Base-by-base conservation (phyloP, 257 asterid genomes). In the Mentha longifolia region DNA sequence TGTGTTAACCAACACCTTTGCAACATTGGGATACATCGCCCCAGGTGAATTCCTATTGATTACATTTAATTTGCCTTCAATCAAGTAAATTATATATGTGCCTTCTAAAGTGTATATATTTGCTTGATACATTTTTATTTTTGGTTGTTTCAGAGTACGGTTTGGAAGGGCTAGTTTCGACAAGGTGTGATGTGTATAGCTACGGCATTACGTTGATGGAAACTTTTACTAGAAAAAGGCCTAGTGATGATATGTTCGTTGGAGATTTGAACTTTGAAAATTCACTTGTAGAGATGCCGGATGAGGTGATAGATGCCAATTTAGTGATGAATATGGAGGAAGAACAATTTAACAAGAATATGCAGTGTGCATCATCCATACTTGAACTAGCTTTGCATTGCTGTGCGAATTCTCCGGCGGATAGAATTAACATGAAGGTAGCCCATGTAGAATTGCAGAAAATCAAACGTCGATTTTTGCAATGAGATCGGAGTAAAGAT, bases 11-110 rank as follows among this genome's bases (percentile, higher is more conserved):
- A 35, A 20, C 37, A 67, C 72, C 22, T 1, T 67, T 3, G 72
- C 52, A 9, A 67, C 72, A 6, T 16, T 67, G 0, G 62, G 72
- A 0, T 67, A 67, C 72, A 51, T 51, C 6, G 62, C 72, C n/a
- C 72, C 72, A 67, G 72, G 72, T 67, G 25, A 43, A 7, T 13
- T 4, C 4, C 11, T 43, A 13, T 45, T 45, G 5, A 0, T 33
- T 33, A 8, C 39, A 33, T n/a, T n/a, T n/a, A 11, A 1, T 33
- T 33, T n/a, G n/a, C 39, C 5, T 33, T 1, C 39, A 33, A 33
- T 33, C 31, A 28, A 22, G 25, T 22, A 22, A 22, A 22, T 22
- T 22, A 22, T 22, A n/a, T n/a, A n/a, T n/a, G n/a, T n/a, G 25
- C 2, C 25, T 22, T 22, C 25, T 22, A 0, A 22, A 22, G 2